Evolutionary conservation across 2,329 filamentous ascomycete genomes (phyloP), one percentile per base, ranked within the genome.

Genomic region (Macrophomina phaseolina): DNA sequence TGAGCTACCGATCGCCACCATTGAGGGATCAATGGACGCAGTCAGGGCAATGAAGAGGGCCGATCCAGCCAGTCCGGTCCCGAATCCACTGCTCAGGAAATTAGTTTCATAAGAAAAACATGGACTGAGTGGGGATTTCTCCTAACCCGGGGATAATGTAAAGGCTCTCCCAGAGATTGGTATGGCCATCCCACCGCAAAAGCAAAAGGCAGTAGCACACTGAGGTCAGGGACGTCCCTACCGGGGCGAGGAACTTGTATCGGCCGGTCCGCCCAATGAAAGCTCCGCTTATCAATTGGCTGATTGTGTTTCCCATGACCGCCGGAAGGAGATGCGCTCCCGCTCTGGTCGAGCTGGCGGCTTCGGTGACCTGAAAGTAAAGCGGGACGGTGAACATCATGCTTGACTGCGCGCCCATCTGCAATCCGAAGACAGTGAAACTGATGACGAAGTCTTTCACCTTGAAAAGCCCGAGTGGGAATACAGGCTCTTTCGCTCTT

Each of bases 371-470:
- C 67, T 90, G 87, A 69, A 92, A 92, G 76, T 92, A 92, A 0
- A 92, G 76, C 0, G 90, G 90, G 0, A 91, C 84, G 0, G 85
- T 84, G 64, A 88, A 89, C 85, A 91, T 88, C 71, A 88, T 83
- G 0, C 82, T 84, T 8, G 87, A 75, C 71, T 92, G 90, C 0
- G 87, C 86, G 0, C 83, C 81, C 0, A 81, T 77, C 68, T 90
- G 88, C 0, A 85, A 77, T 2, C 80, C 78, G 28, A 82, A 80
- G 45, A 89, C 84, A 0, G 84, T 67, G 67, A 86, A 87, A 0
- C 84, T 83, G 1, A 83, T 79, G 4, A 87, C 77, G 0, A 87
- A 83, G 61, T 87, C 85, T 52, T 82, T 79, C 16, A 84, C 79
- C 5, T 73, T 74, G 14, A 90, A 78, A 0, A 91, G 75, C 4